A percentile compares a stretch with the other conserved stretches of the same genome.
Evolutionary conservation across 805 yeast species (phyloP).

Genomic region (Ogataea salicorniae): DNA sequence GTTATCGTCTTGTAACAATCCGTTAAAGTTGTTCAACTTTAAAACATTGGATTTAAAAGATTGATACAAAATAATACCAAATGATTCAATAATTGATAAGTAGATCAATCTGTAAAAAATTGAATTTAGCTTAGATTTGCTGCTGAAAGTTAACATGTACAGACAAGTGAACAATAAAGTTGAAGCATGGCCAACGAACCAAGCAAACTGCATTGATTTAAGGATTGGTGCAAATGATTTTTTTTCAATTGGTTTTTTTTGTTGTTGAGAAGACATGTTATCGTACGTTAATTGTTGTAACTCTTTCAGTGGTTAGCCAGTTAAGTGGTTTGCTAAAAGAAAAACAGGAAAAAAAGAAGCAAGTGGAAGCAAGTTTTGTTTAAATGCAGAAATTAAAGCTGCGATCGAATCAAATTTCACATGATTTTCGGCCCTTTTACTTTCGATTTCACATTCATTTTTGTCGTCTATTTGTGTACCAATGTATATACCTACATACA

Average conservation of each 20-base stretch:
- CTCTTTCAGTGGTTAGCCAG: too few species aligned
- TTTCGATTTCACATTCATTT: too few species aligned
- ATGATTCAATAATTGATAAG: conserved; percentile 63
- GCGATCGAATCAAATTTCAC: too few species aligned
- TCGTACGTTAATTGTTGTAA: too few species aligned
- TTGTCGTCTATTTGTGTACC: too few species aligned
- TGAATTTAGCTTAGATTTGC: conserved; percentile 30
- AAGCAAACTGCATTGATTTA: conserved; percentile 61
- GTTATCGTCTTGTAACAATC: conserved; percentile 38
- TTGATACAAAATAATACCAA: conserved; percentile 71
- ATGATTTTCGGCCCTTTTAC: too few species aligned
- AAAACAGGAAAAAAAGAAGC: too few species aligned
- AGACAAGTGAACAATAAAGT: conserved; percentile 38
- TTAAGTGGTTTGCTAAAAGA: too few species aligned
- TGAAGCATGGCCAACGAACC: conserved; percentile 64
- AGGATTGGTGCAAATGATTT: conserved; percentile 11
- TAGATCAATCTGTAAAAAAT: conserved; percentile 55
- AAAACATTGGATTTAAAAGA: conserved; percentile 35
- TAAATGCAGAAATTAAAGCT: too few species aligned
- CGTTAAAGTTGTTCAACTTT: conserved; percentile 15
- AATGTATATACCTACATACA: too few species aligned
- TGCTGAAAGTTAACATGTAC: conserved; percentile 33
- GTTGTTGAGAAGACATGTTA: background rate
- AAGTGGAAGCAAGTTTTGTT: too few species aligned
- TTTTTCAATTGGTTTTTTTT: conserved; percentile 6